Evolutionary conservation across 306 rosid species (phyloP).

Genomic region (Fagus sylvatica): DNA sequence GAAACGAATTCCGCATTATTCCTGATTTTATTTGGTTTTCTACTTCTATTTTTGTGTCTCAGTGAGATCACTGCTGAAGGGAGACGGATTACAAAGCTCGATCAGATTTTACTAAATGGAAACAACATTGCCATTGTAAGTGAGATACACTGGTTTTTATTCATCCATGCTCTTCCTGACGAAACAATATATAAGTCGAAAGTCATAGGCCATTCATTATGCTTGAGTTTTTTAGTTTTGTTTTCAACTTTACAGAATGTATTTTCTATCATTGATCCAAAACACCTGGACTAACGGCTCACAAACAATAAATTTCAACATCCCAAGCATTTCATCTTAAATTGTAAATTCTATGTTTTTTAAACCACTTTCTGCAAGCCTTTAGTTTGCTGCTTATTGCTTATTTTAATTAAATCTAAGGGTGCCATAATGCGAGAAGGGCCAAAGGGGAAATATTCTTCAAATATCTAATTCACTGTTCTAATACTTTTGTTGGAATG

Average conservation of each 20-base stretch:
- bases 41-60: conserved; percentile 23
- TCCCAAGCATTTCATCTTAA: background rate
- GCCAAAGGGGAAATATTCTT: background rate
- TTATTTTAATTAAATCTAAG: conserved; percentile 8
- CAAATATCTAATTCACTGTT: conserved; percentile 1
- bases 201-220: conserved; percentile 1
- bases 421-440: background rate
- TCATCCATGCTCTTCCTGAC: background rate
- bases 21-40: background rate
- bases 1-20: background rate
- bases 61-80: conserved; percentile 97
- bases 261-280: background rate
- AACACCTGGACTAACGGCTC: background rate
- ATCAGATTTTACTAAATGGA: conserved; percentile 93
- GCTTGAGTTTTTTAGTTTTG: background rate
- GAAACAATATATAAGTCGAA: background rate
- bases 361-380: background rate
- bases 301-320: background rate
- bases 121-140: conserved; percentile 99
- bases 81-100: conserved; percentile 95
- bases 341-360: background rate
- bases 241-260: background rate
- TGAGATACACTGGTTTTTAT: conserved; percentile 17
- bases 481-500: conserved; percentile 24
- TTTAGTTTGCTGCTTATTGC: background rate